phyloP scores from a whole-genome alignment of 768 basidiomycete species.

The Leucocoprinus birnbaumii region DNA sequence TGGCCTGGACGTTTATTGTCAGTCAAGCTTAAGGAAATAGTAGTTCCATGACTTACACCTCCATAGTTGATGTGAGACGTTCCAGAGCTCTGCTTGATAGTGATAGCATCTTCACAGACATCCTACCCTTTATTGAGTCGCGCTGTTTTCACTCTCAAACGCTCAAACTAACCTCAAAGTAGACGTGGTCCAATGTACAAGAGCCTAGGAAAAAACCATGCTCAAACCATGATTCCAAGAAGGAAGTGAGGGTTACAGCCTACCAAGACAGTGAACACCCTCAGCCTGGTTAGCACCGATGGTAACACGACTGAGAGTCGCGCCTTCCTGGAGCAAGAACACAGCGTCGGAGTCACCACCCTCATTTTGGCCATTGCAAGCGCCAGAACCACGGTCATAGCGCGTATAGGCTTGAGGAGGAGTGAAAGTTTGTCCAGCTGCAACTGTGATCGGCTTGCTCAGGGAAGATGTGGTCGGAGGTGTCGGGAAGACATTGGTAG shows the following conservation, averaged over 20 bases:
- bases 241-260: background rate
- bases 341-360: slow-evolving; percentile 38
- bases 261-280: slow-evolving; percentile 38
- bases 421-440: slow-evolving; percentile 31
- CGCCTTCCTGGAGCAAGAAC: slow-evolving; percentile 37
- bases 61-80: slow-evolving; percentile 34
- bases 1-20: slow-evolving; percentile 19
- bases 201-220: slow-evolving; percentile 17
- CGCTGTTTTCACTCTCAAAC: background rate
- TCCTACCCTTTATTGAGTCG: slow-evolving; percentile 17
- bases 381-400: slow-evolving; percentile 37
- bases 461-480: slow-evolving; percentile 32
- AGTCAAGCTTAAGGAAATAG: background rate
- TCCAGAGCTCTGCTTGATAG: slow-evolving; percentile 37
- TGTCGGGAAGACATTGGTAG: slow-evolving; percentile 31
- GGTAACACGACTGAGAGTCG: slow-evolving; percentile 34
- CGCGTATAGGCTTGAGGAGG: slow-evolving; percentile 32
- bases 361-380: slow-evolving; percentile 33
- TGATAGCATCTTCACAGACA: slow-evolving; percentile 37
- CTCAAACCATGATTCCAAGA: too few relatives aligned
- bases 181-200: slow-evolving; percentile 28
- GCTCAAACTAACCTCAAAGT: slow-evolving; percentile 23
- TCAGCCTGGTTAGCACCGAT: slow-evolving; percentile 40
- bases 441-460: slow-evolving; percentile 29
- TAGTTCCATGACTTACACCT: slow-evolving; percentile 23